phyloP scores from a whole-genome alignment of 2,329 filamentous ascomycete genomes.

The Phialophora tarda region DNA sequence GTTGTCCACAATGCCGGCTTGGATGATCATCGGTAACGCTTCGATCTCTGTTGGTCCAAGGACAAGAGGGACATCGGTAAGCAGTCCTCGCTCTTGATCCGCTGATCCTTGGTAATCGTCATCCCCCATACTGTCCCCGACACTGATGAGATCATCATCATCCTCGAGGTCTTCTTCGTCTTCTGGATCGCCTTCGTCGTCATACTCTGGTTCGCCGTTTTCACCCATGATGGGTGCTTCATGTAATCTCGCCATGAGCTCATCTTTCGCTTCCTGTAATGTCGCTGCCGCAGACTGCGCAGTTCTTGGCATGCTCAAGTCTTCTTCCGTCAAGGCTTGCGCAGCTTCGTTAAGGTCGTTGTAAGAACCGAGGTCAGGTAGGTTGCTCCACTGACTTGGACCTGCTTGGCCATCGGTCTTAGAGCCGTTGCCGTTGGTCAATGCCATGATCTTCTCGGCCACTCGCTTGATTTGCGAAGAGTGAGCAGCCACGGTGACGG shows the following conservation, averaged over 20 bases:
- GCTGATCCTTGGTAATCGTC: constrained; percentile 58
- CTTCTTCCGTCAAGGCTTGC: constrained; percentile 51
- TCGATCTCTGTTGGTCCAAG: constrained; percentile 94
- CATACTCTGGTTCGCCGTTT: constrained; percentile 51
- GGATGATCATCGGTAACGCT: constrained; percentile 94
- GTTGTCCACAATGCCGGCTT: constrained; percentile 88
- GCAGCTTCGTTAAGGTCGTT: constrained; percentile 47
- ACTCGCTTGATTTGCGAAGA: constrained; percentile 10
- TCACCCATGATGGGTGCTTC: constrained; percentile 47
- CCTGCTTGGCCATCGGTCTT: constrained; percentile 50
- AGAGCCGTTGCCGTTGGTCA: constrained; percentile 49
- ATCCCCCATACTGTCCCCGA: constrained; percentile 54
- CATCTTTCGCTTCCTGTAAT: constrained; percentile 58
- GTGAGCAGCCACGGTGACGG: constrained; percentile 1
- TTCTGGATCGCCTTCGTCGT: constrained; percentile 54
- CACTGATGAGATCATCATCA: constrained; percentile 51
- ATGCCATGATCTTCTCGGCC: constrained; percentile 37
- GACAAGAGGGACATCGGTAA: constrained; percentile 94
- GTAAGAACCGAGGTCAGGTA: constrained; percentile 53
- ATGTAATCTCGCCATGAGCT: constrained; percentile 56
- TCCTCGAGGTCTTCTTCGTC: constrained; percentile 45
- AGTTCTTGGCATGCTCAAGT: constrained; percentile 54
- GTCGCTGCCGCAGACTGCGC: constrained; percentile 56
- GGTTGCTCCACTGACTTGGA: constrained; percentile 49
- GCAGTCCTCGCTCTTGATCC: constrained; percentile 70